phyloP scores from a whole-genome alignment of 768 basidiomycete species.

The Termitomyces sp. region DNA sequence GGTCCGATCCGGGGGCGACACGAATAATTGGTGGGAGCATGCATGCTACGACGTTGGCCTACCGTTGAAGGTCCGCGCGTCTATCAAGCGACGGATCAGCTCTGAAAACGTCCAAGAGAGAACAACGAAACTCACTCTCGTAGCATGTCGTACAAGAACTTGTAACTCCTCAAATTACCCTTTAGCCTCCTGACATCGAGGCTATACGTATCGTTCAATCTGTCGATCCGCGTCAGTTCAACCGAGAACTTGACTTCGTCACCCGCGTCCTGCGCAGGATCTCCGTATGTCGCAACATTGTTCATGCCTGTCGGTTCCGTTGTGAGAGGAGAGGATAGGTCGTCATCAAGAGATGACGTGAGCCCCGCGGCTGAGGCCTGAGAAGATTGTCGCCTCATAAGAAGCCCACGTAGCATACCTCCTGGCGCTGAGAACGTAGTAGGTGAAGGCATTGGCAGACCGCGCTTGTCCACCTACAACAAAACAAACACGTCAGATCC shows the following conservation, averaged over 20 bases:
- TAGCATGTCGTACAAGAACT: conserved; percentile 85
- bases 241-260: conserved; percentile 97
- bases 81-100: conserved; percentile 24
- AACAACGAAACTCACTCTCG: conserved; percentile 61
- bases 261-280: conserved; percentile 74
- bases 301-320: conserved; percentile 38
- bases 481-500: conserved; percentile 6
- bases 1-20: background rate
- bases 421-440: conserved; percentile 64
- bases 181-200: conserved; percentile 91
- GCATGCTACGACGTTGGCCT: conserved; percentile 9
- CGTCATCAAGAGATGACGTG: conserved; percentile 44
- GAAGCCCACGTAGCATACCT: conserved; percentile 82
- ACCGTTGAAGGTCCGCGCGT: conserved; percentile 43
- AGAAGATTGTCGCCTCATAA: conserved; percentile 89
- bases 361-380: conserved; percentile 50
- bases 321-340: conserved; percentile 33
- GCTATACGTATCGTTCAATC: conserved; percentile 87
- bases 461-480: conserved; percentile 81
- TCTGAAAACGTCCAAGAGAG: background rate
- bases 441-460: conserved; percentile 79
- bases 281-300: conserved; percentile 72
- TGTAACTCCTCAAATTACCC: conserved; percentile 90
- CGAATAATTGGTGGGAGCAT: background rate
- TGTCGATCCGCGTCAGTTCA: conserved; percentile 87